These are phyloP conservation scores for Kurtzmaniella quercitrusa DNA, from an alignment of 1,139 yeast genomes.

Conservation along the genomic window DNA sequence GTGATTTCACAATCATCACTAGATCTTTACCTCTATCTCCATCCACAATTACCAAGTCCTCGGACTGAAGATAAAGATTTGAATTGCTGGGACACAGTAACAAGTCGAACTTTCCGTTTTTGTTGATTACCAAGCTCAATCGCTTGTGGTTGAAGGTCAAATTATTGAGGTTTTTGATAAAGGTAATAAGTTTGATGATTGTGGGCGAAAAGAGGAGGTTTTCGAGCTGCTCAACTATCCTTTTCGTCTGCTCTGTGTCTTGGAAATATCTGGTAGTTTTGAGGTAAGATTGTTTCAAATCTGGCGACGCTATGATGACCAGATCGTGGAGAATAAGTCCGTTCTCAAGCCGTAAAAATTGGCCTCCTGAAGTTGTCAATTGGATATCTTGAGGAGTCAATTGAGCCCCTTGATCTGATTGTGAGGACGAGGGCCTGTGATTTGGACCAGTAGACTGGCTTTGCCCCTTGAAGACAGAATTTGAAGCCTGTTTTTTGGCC, in stretches of 20 bases:
- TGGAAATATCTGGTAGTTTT: constrained; percentile 49
- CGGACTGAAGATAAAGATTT: constrained; percentile 46
- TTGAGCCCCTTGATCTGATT: constrained; percentile 6
- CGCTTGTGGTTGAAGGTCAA: constrained; percentile 40
- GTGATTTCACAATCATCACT: constrained; percentile 47
- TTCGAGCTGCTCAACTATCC: constrained; percentile 35
- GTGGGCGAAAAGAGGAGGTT: constrained; percentile 25
- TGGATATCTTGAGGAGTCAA: not conserved
- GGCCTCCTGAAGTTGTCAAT: not conserved
- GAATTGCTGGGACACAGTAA: constrained; percentile 42
- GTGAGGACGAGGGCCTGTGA: constrained; percentile 7
- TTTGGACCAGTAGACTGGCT: not conserved
- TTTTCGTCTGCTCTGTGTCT: constrained; percentile 23
- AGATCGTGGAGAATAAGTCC: constrained; percentile 51
- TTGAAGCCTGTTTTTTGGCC: constrained; percentile 6
- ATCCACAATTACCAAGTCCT: constrained; percentile 46
- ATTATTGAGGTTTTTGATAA: constrained; percentile 40
- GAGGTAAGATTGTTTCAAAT: constrained; percentile 38
- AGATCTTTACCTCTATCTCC: constrained; percentile 50
- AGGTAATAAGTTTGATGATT: constrained; percentile 32
- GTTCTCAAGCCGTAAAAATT: constrained; percentile 43
- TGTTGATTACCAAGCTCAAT: constrained; percentile 47
- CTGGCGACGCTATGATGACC: constrained; percentile 50
- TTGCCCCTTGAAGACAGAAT: constrained; percentile 8
- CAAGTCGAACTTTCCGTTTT: constrained; percentile 54